A percentile compares a stretch with the other conserved stretches of the same genome.
Evolutionary conservation across 306 rosid species (phyloP).

Genomic region (Cucurbita maxima): DNA sequence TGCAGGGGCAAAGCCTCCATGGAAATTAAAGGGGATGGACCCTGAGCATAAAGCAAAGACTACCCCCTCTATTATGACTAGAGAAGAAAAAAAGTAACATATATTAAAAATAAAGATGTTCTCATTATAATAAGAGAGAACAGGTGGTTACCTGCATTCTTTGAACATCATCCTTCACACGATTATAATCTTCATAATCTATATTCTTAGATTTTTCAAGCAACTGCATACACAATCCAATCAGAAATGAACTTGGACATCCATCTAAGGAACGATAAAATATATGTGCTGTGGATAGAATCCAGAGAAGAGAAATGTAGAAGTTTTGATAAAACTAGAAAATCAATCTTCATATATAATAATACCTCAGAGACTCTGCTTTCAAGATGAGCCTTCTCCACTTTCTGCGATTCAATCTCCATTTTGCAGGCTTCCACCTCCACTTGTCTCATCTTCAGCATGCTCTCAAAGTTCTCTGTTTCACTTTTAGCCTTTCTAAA

Average conservation of each 20-base stretch:
- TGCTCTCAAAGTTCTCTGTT: slow-evolving; percentile 38
- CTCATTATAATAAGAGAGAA: neutral
- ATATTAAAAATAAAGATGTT: neutral
- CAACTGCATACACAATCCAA: slow-evolving; percentile 27
- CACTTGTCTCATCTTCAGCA: slow-evolving; percentile 38
- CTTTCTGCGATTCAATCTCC: slow-evolving; percentile 42
- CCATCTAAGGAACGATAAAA: neutral
- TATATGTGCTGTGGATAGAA: neutral
- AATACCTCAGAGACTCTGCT: slow-evolving; percentile 71
- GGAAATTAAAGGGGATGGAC: neutral
- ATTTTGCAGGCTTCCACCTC: slow-evolving; percentile 48
- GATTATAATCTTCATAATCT: slow-evolving; percentile 67
- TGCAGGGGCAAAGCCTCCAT: neutral
- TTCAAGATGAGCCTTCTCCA: slow-evolving; percentile 41
- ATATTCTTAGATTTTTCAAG: slow-evolving; percentile 49
- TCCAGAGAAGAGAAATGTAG: neutral
- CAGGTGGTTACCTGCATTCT: slow-evolving; percentile 42
- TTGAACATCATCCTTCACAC: slow-evolving; percentile 43
- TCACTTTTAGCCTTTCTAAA: slow-evolving; percentile 46
- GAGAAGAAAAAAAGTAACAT: neutral
- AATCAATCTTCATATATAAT: slow-evolving; percentile 12
- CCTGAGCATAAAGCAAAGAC: neutral
- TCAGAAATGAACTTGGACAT: neutral
- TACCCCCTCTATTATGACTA: neutral
- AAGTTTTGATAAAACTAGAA: neutral